Evolutionary conservation across 2,329 filamentous ascomycete genomes (phyloP), one percentile per base, ranked within the genome.

Genomic region (Fusarium napiforme): DNA sequence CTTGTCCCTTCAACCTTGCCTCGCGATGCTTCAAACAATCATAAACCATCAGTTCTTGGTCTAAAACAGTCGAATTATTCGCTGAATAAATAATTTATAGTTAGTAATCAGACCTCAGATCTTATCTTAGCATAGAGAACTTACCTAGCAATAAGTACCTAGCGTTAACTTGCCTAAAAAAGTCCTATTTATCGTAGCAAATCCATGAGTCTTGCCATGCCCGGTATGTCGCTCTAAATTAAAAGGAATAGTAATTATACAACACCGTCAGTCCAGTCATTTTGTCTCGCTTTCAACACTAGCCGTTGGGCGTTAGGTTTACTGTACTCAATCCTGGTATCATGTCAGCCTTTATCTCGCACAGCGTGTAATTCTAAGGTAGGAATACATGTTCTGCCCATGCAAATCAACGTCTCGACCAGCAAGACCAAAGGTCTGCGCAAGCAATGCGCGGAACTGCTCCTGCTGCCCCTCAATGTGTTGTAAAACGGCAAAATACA

Each of bases 11-110:
- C 32, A 34, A 34, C 2, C 12, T 34, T 15, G 14, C 15, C 15
- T 39, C 3, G 2, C 37, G 10, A 39, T 21, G 19, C 19, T 21
- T 21, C 7, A 40, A 39, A 14, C 11, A 12, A 40, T 9, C 37
- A 0, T 21, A 40, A 21, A 1, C 19, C 37, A 39, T 39, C 0
- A 14, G 0, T 4, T 21, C 7, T 40, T 21, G 2, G 37, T 12
- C 10, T 7, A 12, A 12, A 39, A 2, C 10, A 39, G 19, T 9
- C 11, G 4, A 21, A 8, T 12, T 40, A 14, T 2, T 12, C 19
- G 4, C 37, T 40, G 21, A 40, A 14, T 9, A 40, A 0, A 40
- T 14, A 2, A 9, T 39, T 39, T 1, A 1, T 21, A 40, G 6
- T 21, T 7, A 21, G 1, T 2, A 21, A 39, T 39, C 19, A 7